Base-by-base conservation (phyloP, 148 eudicot genomes). In the Nyssa sinensis region DNA sequence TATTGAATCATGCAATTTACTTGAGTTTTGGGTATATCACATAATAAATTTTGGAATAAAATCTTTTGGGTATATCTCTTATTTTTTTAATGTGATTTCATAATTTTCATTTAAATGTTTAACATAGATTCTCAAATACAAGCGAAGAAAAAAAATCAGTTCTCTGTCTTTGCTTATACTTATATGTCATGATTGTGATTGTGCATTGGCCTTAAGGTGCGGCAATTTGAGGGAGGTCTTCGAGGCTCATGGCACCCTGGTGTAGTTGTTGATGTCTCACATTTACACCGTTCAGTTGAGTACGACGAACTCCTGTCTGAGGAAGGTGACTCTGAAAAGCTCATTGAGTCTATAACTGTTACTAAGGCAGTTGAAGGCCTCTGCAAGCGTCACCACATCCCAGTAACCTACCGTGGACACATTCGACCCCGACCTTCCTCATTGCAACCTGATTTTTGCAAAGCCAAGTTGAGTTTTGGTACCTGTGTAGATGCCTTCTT, bases 271-370 rank as follows among this genome's bases (percentile, higher is more conserved):
- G 81, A 83, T 53, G 70, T 84, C 57, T 79, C 72, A 4, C 80
- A 84, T 57, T 78, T 77, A 35, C 76, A 81, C 61, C 84, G 87
- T n/a, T 61, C 69, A 29, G 85, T 84, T 32, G 69, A 69, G 53
- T 81, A 81, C 44, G 81, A 84, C 35, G 85, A 84, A 37, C 73
- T 84, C 63, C 67, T 84, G 76, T 84, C 68, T 71, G 87, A 81
- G 35, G 67, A 78, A 25, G 87, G 82, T 53, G 66, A 49, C 41
- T 81, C 83, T n/a, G n/a, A n/a, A 4, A 84, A 78, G 80, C 80
- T 84, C 66, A 58, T 81, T 41, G 87, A 84, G 74, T 84, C 87
- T 14, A 79, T 84, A 76, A 85, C 87, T 77, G 87, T 81, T 77
- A 81, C 87, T 16, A 83, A 76, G 64, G 84, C 71, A 34, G 76